A percentile compares a stretch with the other conserved stretches of the same genome.
phyloP scores from a whole-genome alignment of 106 monocot genomes.

The Triglochin maritima region DNA sequence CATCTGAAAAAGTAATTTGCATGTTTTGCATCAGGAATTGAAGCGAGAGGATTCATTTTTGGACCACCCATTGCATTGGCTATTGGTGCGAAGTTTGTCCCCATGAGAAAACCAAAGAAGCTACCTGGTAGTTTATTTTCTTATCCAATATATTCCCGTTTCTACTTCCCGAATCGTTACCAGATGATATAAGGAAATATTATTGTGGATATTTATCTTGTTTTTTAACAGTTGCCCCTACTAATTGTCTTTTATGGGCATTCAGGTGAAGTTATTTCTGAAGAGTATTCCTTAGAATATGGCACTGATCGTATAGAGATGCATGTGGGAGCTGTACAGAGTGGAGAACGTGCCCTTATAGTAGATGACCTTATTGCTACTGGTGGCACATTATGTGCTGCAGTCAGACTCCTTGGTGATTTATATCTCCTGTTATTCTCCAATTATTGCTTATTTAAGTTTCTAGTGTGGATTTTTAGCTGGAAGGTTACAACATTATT shows the following conservation, averaged over 20 bases:
- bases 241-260: background rate
- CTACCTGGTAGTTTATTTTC: conserved; percentile 53
- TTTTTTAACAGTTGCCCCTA: background rate
- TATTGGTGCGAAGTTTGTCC: conserved; percentile 93
- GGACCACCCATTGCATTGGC: conserved; percentile 88
- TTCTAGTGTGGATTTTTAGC: background rate
- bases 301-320: conserved; percentile 20
- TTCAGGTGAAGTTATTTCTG: conserved; percentile 26
- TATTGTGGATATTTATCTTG: background rate
- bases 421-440: background rate
- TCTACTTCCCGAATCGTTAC: background rate
- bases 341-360: conserved; percentile 18
- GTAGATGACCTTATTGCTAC: conserved; percentile 26
- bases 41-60: conserved; percentile 97
- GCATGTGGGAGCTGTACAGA: conserved; percentile 20
- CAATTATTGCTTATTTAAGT: background rate
- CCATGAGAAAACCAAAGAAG: conserved; percentile 89
- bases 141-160: background rate
- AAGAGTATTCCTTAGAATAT: conserved; percentile 24
- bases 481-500: too few species aligned
- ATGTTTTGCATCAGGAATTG: conserved; percentile 44
- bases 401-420: conserved; percentile 20
- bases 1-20: conserved; percentile 1
- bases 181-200: background rate
- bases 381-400: conserved; percentile 16